phyloP scores from a whole-genome alignment of 225 moss, liverwort and hornwort species.

The Straminergon stramineum region DNA sequence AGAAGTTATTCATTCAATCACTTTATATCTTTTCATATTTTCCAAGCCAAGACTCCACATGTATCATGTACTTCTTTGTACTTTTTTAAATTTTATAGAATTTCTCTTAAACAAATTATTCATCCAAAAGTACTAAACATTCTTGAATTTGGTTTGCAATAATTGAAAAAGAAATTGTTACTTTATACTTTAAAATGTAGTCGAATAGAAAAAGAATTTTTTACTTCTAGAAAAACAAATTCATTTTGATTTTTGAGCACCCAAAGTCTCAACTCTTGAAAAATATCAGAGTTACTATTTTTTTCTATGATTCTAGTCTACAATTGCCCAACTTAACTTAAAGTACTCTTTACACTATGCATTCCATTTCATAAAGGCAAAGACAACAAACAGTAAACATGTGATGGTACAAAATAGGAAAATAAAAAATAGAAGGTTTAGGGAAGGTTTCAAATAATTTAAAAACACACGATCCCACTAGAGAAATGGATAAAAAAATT shows the following conservation, averaged over 20 bases:
- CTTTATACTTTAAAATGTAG: too few species aligned
- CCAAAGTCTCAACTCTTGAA: neutral
- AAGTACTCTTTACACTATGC: too few species aligned
- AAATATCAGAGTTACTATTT: neutral
- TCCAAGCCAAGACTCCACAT: too few species aligned
- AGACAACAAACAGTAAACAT: neutral
- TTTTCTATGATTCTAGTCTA: neutral
- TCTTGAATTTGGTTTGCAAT: neutral
- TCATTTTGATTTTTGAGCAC: neutral
- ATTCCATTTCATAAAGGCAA: neutral
- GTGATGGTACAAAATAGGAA: neutral
- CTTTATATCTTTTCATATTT: too few species aligned
- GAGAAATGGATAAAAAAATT: neutral
- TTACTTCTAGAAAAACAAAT: neutral
- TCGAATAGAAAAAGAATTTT: rapidly evolving
- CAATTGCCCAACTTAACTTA: too few species aligned
- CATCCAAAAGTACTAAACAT: neutral
- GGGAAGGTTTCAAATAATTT: neutral
- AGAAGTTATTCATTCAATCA: neutral
- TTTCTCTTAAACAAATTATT: rapidly evolving
- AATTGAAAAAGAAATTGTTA: neutral
- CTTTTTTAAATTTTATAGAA: neutral
- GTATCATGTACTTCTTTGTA: too few species aligned
- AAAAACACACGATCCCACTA: neutral
- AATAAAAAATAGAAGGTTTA: too few species aligned